These are phyloP conservation scores for Colletotrichum tanaceti DNA, from an alignment of 2,329 filamentous ascomycete genomes.

Conservation along the genomic window DNA sequence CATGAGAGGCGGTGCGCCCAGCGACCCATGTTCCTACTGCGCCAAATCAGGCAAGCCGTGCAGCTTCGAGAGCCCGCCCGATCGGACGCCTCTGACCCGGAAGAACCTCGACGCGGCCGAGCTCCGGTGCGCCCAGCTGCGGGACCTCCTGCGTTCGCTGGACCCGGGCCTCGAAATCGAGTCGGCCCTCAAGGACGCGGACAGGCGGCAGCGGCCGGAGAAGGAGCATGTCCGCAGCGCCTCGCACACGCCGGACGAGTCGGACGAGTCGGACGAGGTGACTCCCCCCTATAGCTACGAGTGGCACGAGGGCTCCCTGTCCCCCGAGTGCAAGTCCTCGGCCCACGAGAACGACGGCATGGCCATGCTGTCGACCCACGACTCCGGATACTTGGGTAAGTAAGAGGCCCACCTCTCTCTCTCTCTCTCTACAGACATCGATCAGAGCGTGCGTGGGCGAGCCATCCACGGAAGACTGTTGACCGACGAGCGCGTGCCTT, in stretches of 20 bases:
- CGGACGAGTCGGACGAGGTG: constrained; percentile 21
- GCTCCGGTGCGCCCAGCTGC: constrained; percentile 45
- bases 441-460: too few species aligned
- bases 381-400: constrained; percentile 45
- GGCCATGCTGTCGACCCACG: constrained; percentile 43
- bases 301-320: constrained; percentile 42
- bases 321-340: constrained; percentile 27
- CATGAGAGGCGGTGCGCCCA: constrained; percentile 28
- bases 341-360: constrained; percentile 44
- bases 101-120: constrained; percentile 51
- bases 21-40: constrained; percentile 48
- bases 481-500: not conserved
- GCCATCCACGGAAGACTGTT: not conserved
- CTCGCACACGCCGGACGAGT: not conserved
- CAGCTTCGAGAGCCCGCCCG: constrained; percentile 48
- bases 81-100: constrained; percentile 51
- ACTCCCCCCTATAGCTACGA: constrained; percentile 39
- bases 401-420: too few species aligned
- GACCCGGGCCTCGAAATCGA: constrained; percentile 47
- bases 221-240: constrained; percentile 4
- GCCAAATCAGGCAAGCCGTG: constrained; percentile 47
- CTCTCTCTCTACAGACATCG: too few species aligned
- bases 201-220: not conserved
- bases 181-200: constrained; percentile 23
- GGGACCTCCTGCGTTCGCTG: constrained; percentile 45